A percentile compares a stretch with the other conserved stretches of the same genome.
Conservation (phyloP, 345 rosid genomes). For the Populus alba region DNA sequence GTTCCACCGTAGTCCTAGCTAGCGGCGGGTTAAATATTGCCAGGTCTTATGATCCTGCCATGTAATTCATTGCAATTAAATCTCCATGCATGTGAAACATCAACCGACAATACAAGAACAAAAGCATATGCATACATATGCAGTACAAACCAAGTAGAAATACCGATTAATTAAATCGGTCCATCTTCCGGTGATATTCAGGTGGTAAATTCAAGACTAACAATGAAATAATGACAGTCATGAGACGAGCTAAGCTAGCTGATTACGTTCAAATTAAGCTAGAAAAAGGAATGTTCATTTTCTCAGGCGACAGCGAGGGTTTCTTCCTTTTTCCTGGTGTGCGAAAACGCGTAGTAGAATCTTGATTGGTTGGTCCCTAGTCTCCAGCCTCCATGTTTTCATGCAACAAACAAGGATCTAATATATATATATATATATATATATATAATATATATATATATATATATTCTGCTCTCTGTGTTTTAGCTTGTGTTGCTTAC, state of each 20-base stretch:
- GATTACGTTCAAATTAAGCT: background rate
- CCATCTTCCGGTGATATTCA: background rate
- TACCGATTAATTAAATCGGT: background rate
- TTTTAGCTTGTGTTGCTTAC: constrained; percentile 2
- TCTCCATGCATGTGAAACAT: background rate
- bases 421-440: too few species aligned
- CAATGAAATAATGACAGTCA: background rate
- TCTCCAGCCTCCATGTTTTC: constrained; percentile 38
- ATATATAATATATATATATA: too few species aligned
- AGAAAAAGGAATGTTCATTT: background rate
- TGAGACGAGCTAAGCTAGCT: constrained; percentile 9
- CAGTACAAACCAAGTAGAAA: background rate
- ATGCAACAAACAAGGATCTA: constrained; percentile 53
- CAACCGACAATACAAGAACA: background rate
- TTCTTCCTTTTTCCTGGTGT: background rate
- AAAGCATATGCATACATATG: background rate
- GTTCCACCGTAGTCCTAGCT: background rate
- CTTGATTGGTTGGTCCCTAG: constrained; percentile 24
- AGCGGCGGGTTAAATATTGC: background rate
- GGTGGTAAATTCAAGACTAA: background rate
- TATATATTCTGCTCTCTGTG: too few species aligned
- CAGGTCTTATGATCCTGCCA: background rate
- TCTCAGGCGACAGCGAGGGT: constrained; percentile 12
- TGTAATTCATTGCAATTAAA: background rate
- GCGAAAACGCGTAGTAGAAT: constrained; percentile 12